Evolutionary conservation across 2,329 filamentous ascomycete genomes (phyloP), one percentile per base, ranked within the genome.

Genomic region (Apiospora marii): DNA sequence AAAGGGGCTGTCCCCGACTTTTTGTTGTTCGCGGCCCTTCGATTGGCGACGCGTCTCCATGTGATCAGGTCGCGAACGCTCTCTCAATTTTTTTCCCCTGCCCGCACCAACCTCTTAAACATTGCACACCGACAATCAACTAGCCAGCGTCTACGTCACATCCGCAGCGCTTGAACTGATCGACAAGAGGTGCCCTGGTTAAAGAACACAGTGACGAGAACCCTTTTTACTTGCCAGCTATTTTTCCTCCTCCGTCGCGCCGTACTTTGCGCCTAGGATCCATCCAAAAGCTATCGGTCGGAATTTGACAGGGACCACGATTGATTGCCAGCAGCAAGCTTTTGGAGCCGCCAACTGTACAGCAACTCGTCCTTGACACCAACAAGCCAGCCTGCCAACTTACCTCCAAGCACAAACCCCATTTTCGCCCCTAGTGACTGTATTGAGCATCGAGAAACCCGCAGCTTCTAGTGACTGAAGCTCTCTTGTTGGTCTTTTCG

Each of bases 81-180:
- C 58, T 41, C 37, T 41, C 37, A 41, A 8, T 41, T 64, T 61
- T 61, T 61, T 48, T 22, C 27, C 27, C 27, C 16, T 22, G 30
- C 13, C n/a, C 34, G 58, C n/a, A 64, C 58, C 58, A 41, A 64
- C 58, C 58, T 64, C 58, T 64, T 14, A n/a, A 64, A 22, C n/a
- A 41, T 41, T 41, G 34, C 58, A 64, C 58, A 37, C 58, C 58
- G 58, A 64, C 34, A 51, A 13, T 41, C 3, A n/a, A n/a, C n/a
- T 14, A 27, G 34, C 10, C 19, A 41, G 41, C 58, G 58, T 64
- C 19, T 64, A 64, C 58, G 58, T 64, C 58, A 64, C 58, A n/a
- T 14, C 34, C n/a, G n/a, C 8, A 64, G 16, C 22, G 34, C 19
- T 64, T 64, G 58, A 41, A 64, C 34, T 41, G 58, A 64, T 64